Conservation (phyloP, 768 basidiomycete genomes). For the Hydnomerulius pinastri region DNA sequence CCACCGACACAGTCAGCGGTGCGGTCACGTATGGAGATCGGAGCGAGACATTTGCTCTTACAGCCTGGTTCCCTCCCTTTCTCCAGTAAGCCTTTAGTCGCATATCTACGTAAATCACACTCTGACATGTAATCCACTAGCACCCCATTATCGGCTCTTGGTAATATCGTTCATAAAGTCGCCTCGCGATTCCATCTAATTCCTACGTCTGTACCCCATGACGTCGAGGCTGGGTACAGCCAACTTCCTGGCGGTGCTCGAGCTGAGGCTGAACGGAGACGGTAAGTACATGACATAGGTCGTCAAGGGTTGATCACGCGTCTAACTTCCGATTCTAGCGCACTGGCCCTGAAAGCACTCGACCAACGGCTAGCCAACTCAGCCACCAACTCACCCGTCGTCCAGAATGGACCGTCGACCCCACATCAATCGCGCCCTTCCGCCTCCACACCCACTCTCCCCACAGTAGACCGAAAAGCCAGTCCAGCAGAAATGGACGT, state of each 20-base stretch:
- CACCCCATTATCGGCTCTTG: conserved; percentile 66
- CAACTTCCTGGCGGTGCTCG: conserved; percentile 85
- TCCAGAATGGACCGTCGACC: conserved; percentile 30
- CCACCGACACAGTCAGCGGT: conserved; percentile 61
- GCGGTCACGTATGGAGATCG: conserved; percentile 84
- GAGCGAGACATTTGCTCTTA: conserved; percentile 93
- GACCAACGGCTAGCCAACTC: conserved; percentile 87
- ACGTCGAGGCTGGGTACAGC: conserved; percentile 75
- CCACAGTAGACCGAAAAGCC: conserved; percentile 33
- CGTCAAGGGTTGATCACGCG: background rate
- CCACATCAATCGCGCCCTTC: conserved; percentile 30
- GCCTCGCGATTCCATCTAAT: conserved; percentile 76
- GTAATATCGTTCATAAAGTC: conserved; percentile 66
- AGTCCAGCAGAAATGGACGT: conserved; percentile 21
- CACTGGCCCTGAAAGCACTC: conserved; percentile 94
- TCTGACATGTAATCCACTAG: conserved; percentile 40
- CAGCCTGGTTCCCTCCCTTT: conserved; percentile 96
- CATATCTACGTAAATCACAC: background rate
- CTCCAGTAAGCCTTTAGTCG: conserved; percentile 66
- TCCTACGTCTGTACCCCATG: conserved; percentile 53
- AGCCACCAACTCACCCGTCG: conserved; percentile 29
- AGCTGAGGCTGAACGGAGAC: conserved; percentile 94
- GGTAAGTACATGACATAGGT: conserved; percentile 49
- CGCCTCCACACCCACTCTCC: conserved; percentile 32
- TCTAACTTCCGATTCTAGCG: conserved; percentile 49